These are phyloP conservation scores for Dalechampia spathulata DNA, from an alignment of 441 rosid species.

Conservation along the genomic window DNA sequence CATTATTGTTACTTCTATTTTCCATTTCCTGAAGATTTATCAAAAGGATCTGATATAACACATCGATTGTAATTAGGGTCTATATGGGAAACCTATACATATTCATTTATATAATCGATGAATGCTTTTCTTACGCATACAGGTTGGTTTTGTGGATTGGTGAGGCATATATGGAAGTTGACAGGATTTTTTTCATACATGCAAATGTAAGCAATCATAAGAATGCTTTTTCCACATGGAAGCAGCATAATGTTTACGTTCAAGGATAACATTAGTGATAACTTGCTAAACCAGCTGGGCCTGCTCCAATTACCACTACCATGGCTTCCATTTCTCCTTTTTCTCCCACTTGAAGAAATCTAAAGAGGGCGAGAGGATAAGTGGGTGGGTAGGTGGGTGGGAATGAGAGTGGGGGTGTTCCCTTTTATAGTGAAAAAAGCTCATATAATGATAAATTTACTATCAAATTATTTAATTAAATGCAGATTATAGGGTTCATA, in stretches of 20 bases:
- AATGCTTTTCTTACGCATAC: constrained; percentile 58
- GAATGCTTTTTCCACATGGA: constrained; percentile 64
- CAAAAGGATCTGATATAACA: background rate
- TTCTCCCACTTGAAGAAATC: no score
- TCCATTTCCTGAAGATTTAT: background rate
- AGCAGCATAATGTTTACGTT: constrained; percentile 47
- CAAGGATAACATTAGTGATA: constrained; percentile 55
- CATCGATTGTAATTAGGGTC: constrained; percentile 12
- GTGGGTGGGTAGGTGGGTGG: background rate
- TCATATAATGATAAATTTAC: no score
- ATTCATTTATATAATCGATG: constrained; percentile 41
- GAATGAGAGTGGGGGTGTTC: no score
- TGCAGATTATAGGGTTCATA: no score
- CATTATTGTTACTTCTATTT: background rate
- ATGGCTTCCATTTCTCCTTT: background rate
- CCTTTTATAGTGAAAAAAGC: no score
- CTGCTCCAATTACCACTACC: constrained; percentile 58
- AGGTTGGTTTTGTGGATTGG: constrained; percentile 50
- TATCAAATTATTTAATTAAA: no score
- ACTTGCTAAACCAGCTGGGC: constrained; percentile 70
- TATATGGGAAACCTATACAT: constrained; percentile 28
- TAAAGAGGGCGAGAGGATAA: background rate
- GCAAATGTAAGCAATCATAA: constrained; percentile 70
- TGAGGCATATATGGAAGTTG: constrained; percentile 56
- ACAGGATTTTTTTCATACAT: constrained; percentile 63